Evolutionary conservation across 2,329 filamentous ascomycete genomes (phyloP).

Genomic region (Kalmusia sp.): DNA sequence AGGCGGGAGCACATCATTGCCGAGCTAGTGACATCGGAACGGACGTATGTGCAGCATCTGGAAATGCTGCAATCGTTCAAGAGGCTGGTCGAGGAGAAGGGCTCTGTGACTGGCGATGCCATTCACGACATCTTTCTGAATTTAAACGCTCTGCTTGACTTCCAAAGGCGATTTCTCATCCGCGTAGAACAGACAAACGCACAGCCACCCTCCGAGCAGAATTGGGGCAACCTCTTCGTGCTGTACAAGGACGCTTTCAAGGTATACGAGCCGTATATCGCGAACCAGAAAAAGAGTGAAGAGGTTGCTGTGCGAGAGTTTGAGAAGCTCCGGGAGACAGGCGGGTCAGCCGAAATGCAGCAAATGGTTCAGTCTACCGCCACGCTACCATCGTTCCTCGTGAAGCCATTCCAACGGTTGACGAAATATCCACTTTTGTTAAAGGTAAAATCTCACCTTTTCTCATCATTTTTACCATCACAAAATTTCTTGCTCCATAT

Average conservation of each 20-base stretch:
- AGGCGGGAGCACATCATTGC: slow-evolving; percentile 88
- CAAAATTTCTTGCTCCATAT: no score
- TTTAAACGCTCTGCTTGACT: slow-evolving; percentile 91
- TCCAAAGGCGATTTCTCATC: slow-evolving; percentile 93
- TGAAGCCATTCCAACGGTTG: slow-evolving; percentile 95
- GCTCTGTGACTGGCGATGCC: slow-evolving; percentile 84
- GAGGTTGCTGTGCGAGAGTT: slow-evolving; percentile 84
- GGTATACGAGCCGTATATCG: slow-evolving; percentile 96
- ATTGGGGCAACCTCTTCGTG: slow-evolving; percentile 94
- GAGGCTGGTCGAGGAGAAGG: slow-evolving; percentile 85
- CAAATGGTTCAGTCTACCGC: slow-evolving; percentile 87
- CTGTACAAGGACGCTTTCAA: slow-evolving; percentile 85
- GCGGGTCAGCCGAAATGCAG: slow-evolving; percentile 65
- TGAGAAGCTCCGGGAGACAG: slow-evolving; percentile 80
- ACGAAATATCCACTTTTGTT: slow-evolving; percentile 93
- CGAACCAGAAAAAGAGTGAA: slow-evolving; percentile 92
- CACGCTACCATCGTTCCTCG: slow-evolving; percentile 86
- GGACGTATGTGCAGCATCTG: slow-evolving; percentile 96
- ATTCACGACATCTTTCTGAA: slow-evolving; percentile 97
- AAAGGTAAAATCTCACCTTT: slow-evolving; percentile 64
- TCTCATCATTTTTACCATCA: background rate
- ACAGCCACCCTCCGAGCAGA: slow-evolving; percentile 75
- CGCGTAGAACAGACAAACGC: slow-evolving; percentile 95
- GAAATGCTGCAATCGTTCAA: slow-evolving; percentile 94
- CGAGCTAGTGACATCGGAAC: slow-evolving; percentile 92